Base-by-base conservation (phyloP, 345 rosid species). In the Aurinia saxatilis region DNA sequence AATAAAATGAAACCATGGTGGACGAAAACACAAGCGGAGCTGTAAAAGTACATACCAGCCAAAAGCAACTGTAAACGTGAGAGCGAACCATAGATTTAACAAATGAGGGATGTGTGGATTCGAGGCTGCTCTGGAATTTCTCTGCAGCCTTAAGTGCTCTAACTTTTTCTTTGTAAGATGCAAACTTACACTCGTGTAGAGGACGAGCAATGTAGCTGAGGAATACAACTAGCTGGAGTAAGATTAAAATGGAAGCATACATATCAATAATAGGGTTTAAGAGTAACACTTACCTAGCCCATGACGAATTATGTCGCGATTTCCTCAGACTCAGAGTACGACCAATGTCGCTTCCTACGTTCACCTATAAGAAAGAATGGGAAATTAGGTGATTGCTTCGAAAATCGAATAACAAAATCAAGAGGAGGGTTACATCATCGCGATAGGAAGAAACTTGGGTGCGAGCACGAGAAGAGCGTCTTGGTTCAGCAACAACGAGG, bases 81-180 rank as follows among this genome's bases (percentile, higher is more conserved):
- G 91, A 85, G 58, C 85, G 77, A 48, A 82, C 70, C 91, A 85
- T 82, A 45, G 82, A 80, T 68, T 85, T 85, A 38, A 81, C 77
- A 66, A 85, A 80, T 39, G 77, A 69, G 34, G 88, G 88, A 39
- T 73, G 61, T 39, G 63, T 67, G 29, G 82, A 74, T 45, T 53
- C 59, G 10, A 85, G 58, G 10, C 40, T 30, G 49, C 57, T 51
- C 42, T 77, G 80, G 38, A 82, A 72, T 19, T 75, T 50, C 75
- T 80, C 81, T 7, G 88, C 86, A 37, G 51, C 82, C 45, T 49
- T 65, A 2, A 58, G 10, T 51, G 84, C 81, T 14, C 38, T 33
- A 19, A 35, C 38, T 37, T 77, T 70, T 44, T 78, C 84, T 75
- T 82, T 80, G 37, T 60, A 60, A 12, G 81, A 58, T 8, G 88